Evolutionary conservation across 2,329 filamentous ascomycete species (phyloP), one percentile per base, ranked within the genome.

Genomic region (Fusarium scirpi): DNA sequence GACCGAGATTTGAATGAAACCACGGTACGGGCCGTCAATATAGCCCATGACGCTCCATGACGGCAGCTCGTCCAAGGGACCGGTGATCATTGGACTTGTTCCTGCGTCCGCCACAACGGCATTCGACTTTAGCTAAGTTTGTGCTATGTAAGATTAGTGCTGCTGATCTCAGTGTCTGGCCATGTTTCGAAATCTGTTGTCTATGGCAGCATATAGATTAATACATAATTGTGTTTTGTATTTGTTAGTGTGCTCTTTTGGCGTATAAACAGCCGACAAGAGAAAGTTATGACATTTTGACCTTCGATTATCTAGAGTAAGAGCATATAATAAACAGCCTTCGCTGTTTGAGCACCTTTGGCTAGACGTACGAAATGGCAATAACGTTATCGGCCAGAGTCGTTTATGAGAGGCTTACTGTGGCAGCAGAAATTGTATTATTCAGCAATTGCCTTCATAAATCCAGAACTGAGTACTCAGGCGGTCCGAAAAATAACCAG

Each of bases 21-120:
- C 32, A 54, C 57, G 67, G 57, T 25, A 54, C 53, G 57, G 41
- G 48, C 67, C 53, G 62, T 12, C 34, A 46, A 15, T 40, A 27
- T 49, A 51, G 24, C 18, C 38, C 43, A 64, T 59, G 57, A 58
- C 32, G 34, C 24, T 56, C 27, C 20, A 51, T 66, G 67, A 57
- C 48, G 30, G 20, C 12, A 30, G 16, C 24, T 56, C 27, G 16
- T 38, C 25, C 6, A 40, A 34, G 44, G 6, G 29, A 51, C 10
- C 7, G 29, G 46, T 40, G 15, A 29, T 64, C 24, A 59, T 57
- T 70, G 47, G 47, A 16, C 20, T 40, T 58, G 67, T 65, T 57
- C 67, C 67, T 70, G 63, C 58, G 20, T 58, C 51, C 51, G 44
- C 46, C 48, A 53, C 56, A 63, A 51, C 67, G 54, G n/a, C 13